phyloP scores from a whole-genome alignment of 1,284 basidiomycete species.

The Ganoderma lingzhi region DNA sequence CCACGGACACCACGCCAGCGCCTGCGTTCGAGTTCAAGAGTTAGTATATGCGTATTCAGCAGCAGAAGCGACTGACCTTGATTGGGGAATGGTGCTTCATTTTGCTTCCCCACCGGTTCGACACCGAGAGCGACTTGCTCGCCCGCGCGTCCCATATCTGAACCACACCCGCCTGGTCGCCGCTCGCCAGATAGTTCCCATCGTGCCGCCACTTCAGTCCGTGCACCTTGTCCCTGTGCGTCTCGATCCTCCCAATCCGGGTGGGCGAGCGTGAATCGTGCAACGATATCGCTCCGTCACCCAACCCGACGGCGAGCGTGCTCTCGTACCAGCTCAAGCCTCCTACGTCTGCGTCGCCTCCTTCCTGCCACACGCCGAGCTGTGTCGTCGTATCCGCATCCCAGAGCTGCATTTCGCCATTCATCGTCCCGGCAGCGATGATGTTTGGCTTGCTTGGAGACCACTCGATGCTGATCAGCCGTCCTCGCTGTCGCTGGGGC shows the following conservation, averaged over 20 bases:
- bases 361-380: conserved; percentile 46
- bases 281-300: conserved; percentile 48
- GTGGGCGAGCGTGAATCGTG: conserved; percentile 47
- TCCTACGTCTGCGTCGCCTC: conserved; percentile 46
- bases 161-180: conserved; percentile 52
- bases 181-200: conserved; percentile 50
- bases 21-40: conserved; percentile 45
- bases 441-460: conserved; percentile 41
- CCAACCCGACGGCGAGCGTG: conserved; percentile 50
- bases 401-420: conserved; percentile 51
- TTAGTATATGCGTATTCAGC: conserved; percentile 8
- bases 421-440: conserved; percentile 49
- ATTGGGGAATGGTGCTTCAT: conserved; percentile 64
- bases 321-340: conserved; percentile 52
- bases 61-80: conserved; percentile 51
- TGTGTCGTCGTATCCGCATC: conserved; percentile 44
- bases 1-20: conserved; percentile 81
- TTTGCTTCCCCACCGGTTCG: conserved; percentile 46
- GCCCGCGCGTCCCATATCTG: conserved; percentile 56
- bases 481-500: conserved; percentile 31
- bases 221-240: conserved; percentile 51
- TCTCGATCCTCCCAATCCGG: conserved; percentile 40
- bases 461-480: conserved; percentile 48
- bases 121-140: conserved; percentile 41
- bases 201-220: conserved; percentile 56